Evolutionary conservation across 75 land plant species (phyloP).

Genomic region (Selaginella moellendorffii): DNA sequence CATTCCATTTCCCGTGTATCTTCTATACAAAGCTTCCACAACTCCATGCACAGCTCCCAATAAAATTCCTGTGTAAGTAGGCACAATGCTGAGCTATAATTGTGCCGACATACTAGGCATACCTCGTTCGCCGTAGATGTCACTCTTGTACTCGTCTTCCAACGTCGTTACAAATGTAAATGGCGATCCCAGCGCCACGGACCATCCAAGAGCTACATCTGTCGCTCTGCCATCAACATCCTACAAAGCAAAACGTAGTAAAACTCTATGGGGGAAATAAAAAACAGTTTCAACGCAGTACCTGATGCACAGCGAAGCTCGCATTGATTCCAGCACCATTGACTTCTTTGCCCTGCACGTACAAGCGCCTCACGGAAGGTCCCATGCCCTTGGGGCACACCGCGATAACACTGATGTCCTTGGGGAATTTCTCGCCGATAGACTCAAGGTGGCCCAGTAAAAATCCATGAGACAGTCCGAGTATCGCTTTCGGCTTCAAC

Average conservation of each 20-base stretch:
- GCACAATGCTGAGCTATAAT: neutral
- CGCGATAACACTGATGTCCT: constrained; percentile 90
- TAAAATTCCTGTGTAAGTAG: constrained; percentile 48
- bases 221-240: constrained; percentile 94
- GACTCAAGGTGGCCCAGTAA: constrained; percentile 95
- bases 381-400: constrained; percentile 99
- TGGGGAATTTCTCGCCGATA: constrained; percentile 60
- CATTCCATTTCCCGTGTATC: constrained; percentile 94
- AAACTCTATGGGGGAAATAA: too few relatives aligned
- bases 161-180: constrained; percentile 84
- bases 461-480: constrained; percentile 95
- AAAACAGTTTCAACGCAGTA: too few relatives aligned
- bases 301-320: constrained; percentile 98
- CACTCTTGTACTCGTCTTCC: constrained; percentile 92
- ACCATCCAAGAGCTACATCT: constrained; percentile 91
- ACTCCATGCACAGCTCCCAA: constrained; percentile 97
- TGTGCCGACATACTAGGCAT: constrained; percentile 5
- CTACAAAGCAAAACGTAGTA: constrained; percentile 18
- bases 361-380: constrained; percentile 87
- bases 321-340: constrained; percentile 98
- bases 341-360: constrained; percentile 93
- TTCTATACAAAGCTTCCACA: constrained; percentile 85
- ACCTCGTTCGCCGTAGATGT: constrained; percentile 93
- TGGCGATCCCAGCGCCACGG: constrained; percentile 81
- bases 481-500: constrained; percentile 88